A percentile compares a stretch with the other conserved stretches of the same genome.
Conservation (phyloP, 2,329 filamentous ascomycete species). For the Scedosporium boydii region DNA sequence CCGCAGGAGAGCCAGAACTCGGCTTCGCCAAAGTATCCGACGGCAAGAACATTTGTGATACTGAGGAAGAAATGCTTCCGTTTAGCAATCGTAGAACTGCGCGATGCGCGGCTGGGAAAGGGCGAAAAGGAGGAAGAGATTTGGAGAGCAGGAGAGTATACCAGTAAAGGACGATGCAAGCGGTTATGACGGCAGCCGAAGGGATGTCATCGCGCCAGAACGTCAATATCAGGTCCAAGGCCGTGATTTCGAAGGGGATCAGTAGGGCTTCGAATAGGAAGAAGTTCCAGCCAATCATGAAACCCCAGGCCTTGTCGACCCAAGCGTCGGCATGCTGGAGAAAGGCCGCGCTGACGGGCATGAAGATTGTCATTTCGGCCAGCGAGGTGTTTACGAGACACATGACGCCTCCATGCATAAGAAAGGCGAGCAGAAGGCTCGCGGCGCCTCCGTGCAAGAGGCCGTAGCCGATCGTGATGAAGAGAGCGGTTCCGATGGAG, state of each 20-base stretch:
- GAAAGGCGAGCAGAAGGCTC: constrained; percentile 49
- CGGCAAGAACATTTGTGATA: constrained; percentile 54
- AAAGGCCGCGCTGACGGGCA: constrained; percentile 54
- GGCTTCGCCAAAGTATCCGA: constrained; percentile 58
- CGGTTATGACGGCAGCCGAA: constrained; percentile 64
- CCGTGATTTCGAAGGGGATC: constrained; percentile 33
- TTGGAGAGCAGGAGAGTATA: too few species aligned
- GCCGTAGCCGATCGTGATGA: constrained; percentile 51
- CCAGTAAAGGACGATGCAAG: constrained; percentile 10
- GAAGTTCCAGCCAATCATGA: constrained; percentile 36
- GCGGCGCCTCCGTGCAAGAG: constrained; percentile 32
- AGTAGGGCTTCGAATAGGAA: constrained; percentile 32
- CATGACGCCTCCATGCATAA: constrained; percentile 36
- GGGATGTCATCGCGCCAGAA: constrained; percentile 38
- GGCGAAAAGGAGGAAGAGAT: too few species aligned
- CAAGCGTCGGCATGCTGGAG: constrained; percentile 55
- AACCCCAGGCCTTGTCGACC: constrained; percentile 55
- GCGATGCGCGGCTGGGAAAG: neutral
- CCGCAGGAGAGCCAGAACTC: constrained; percentile 60
- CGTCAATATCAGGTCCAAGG: constrained; percentile 31
- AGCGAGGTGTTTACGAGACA: constrained; percentile 52
- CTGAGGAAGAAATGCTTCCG: constrained; percentile 38
- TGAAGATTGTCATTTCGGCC: constrained; percentile 54
- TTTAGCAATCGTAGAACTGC: neutral
- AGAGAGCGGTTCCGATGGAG: constrained; percentile 48